Evolutionary conservation across 225 moss, liverwort and hornwort genomes (phyloP).

Genomic region (Pseudisothecium myosuroides): DNA sequence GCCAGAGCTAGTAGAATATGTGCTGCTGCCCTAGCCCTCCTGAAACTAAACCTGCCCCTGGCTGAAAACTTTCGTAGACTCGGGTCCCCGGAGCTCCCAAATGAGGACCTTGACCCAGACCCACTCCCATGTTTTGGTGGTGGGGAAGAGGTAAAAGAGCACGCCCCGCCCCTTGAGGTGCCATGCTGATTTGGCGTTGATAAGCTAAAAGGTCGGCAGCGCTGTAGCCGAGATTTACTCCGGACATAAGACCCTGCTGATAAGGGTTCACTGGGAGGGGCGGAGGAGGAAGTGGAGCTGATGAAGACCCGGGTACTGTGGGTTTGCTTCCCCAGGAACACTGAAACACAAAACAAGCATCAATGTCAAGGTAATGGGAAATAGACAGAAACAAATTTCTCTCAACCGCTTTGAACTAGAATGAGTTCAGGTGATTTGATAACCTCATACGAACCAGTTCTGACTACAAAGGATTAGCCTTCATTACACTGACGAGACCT

Average conservation of each 20-base stretch:
- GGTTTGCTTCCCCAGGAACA: conserved; percentile 77
- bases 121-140: conserved; percentile 33
- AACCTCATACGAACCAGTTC: neutral
- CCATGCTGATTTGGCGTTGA: conserved; percentile 39
- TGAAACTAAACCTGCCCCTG: conserved; percentile 38
- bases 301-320: conserved; percentile 43
- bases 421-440: neutral
- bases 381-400: neutral
- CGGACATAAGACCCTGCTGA: conserved; percentile 37
- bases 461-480: neutral
- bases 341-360: neutral
- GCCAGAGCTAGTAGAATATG: conserved; percentile 18
- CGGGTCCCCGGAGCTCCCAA: conserved; percentile 41
- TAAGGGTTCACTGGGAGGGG: conserved; percentile 41
- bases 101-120: conserved; percentile 39
- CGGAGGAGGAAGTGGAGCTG: conserved; percentile 27
- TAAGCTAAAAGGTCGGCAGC: conserved; percentile 35
- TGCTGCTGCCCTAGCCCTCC: conserved; percentile 38
- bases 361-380: neutral
- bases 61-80: conserved; percentile 54
- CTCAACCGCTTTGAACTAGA: neutral
- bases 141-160: conserved; percentile 53
- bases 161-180: conserved; percentile 33
- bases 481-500: neutral
- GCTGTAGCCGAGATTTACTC: conserved; percentile 28